Evolutionary conservation across 176 grass and related monocot species (phyloP), one percentile per base, ranked within the genome.

Genomic region (Rhynchospora tenuis): DNA sequence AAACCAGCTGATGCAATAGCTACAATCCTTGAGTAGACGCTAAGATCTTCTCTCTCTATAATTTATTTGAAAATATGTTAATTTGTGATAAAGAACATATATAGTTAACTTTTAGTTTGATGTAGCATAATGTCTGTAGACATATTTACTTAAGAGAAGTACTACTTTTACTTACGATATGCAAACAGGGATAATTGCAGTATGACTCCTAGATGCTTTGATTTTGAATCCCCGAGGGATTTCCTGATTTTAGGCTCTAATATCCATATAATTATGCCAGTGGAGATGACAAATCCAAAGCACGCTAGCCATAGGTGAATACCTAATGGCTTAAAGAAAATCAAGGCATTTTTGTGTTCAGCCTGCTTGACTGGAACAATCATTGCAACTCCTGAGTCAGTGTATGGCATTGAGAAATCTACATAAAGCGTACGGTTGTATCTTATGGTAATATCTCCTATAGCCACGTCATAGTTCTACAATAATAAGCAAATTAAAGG

Each of bases 371-470:
- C 7, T 45, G 78, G 83, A 9, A 93, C 91, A 43, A 93, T 17
- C 88, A 93, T 90, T 2, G 80, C 72, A 43, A 90, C 45, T 43
- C 83, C 86, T 0, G 83, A 68, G 31, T 87, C 88, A 7, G 87
- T 88, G 83, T 90, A 93, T 11, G 88, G 83, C 23, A 81, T 1
- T 1, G 88, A 63, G 79, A 93, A 93, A 54, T 93, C 83, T 16
- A 78, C 88, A 13, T 84, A 84, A 23, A 23, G 19, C 9, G 88
- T 51, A 52, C 91, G 81, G 19, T 88, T 88, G 12, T 58, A 72
- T 12, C 60, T 84, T 31, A 90, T 69, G 46, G 88, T 92, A 42
- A 92, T 78, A 2, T 90, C 91, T 9, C 86, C 85, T 80, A 90
- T 59, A 8, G 76, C 85, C 43, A 81, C 15, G 42, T 90, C 45